phyloP scores from a whole-genome alignment of 352 stramenopile species.

The Peronospora destructor region DNA sequence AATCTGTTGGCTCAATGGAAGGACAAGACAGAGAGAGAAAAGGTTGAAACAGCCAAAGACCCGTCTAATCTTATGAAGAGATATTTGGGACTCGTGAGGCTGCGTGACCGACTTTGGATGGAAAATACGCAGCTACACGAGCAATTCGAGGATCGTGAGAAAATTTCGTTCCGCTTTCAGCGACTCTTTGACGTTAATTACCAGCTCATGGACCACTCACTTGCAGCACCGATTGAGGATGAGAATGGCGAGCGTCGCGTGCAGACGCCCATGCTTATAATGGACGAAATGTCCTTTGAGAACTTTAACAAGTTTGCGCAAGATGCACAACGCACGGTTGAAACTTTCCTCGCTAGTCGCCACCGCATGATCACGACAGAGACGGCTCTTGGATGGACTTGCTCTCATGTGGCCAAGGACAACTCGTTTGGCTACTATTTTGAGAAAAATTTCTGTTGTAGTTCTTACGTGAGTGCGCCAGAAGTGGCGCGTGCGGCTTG shows the following conservation, averaged over 20 bases:
- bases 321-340: constrained; percentile 36
- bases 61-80: constrained; percentile 38
- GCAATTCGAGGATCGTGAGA: constrained; percentile 48
- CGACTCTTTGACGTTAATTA: constrained; percentile 55
- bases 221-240: constrained; percentile 23
- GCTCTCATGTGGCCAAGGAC: too few species aligned
- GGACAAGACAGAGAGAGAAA: constrained; percentile 30
- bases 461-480: too few species aligned
- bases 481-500: too few species aligned
- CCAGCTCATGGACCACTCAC: constrained; percentile 52
- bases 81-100: constrained; percentile 38
- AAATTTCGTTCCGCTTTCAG: constrained; percentile 43
- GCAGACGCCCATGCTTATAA: constrained; percentile 44
- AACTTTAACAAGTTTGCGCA: constrained; percentile 40
- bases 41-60: constrained; percentile 24
- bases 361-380: constrained; percentile 39
- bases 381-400: too few species aligned
- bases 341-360: constrained; percentile 34
- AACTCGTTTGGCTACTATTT: too few species aligned
- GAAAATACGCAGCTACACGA: constrained; percentile 50
- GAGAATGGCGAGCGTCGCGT: constrained; percentile 27
- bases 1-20: constrained; percentile 38
- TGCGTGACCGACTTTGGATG: constrained; percentile 44
- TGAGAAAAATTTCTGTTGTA: too few species aligned
- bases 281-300: constrained; percentile 55